Evolutionary conservation across 345 rosid genomes (phyloP), one percentile per base, ranked within the genome.

Genomic region (Populus nigra): DNA sequence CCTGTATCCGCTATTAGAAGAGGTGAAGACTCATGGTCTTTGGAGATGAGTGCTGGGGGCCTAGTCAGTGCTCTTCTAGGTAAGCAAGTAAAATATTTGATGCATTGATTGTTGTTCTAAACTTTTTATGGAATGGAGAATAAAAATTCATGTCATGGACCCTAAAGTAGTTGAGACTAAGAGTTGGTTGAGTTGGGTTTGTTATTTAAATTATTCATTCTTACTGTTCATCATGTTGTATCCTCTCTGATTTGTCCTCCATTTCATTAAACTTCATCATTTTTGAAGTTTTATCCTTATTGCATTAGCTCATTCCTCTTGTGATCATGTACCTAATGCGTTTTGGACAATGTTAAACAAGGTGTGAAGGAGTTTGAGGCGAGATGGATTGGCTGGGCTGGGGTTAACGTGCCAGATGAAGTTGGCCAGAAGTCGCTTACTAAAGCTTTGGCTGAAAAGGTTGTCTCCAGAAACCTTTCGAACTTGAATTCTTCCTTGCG

Each of bases 331-430:
- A 82, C 49, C 71, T 85, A 63, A 83, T 84, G 85, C 65, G 75
- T 79, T 83, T 75, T 86, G 57, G 75, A 77, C 86, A 81, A 77
- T 63, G 43, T 80, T 80, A 77, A 86, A 71, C 71, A 85, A 94
- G 99, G 99, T 83, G 97, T 96, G 29, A 96, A 96, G 88, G 99
- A 90, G 68, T 92, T 96, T 68, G 99, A 96, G 81, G 98, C 98
- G 17, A 94, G 94, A 84, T 96, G 99, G 99, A 96, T 96, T 69
- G 99, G 99, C 62, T 96, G 98, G 99, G 99, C 99, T 73, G 99
- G 99, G 13, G 99, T 96, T 29, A 94, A 96, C 86, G 99, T 96
- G 73, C 97, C 99, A 8, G 99, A 96, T 80, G 95, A 92, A 79
- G 87, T 86, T 75, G 99, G 99, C 16, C 99, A 94, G 88, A 87